Evolutionary conservation across 2,329 filamentous ascomycete genomes (phyloP).

Genomic region (Epichloe amarillans): DNA sequence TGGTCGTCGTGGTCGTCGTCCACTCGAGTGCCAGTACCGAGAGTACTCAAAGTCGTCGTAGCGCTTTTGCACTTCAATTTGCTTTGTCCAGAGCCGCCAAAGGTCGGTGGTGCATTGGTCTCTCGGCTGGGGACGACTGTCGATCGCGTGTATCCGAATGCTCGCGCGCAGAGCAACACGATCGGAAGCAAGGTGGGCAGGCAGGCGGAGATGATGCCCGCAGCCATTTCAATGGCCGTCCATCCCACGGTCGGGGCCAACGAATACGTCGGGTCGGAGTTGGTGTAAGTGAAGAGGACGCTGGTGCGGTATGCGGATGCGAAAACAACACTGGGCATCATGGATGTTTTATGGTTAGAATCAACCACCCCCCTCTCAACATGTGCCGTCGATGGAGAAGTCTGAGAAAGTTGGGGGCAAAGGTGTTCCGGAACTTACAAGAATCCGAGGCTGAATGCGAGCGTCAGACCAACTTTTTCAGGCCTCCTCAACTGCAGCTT

Average conservation of each 20-base stretch:
- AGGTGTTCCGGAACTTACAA: slow-evolving; percentile 21
- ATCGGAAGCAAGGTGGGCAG: slow-evolving; percentile 38
- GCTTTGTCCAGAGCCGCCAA: slow-evolving; percentile 10
- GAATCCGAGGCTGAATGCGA: slow-evolving; percentile 31
- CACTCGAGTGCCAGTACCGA: slow-evolving; percentile 6
- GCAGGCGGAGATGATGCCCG: slow-evolving; percentile 39
- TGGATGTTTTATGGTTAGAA: background rate
- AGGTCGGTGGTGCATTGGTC: slow-evolving; percentile 9
- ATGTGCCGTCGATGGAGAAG: background rate
- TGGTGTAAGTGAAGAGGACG: slow-evolving; percentile 30
- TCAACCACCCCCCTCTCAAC: background rate
- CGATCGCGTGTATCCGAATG: slow-evolving; percentile 25
- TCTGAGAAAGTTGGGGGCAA: background rate
- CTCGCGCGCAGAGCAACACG: slow-evolving; percentile 23
- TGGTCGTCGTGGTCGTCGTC: background rate
- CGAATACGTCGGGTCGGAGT: slow-evolving; percentile 30
- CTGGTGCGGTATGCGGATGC: slow-evolving; percentile 34
- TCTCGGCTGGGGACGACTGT: slow-evolving; percentile 14
- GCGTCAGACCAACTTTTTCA: slow-evolving; percentile 30
- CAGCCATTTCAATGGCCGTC: slow-evolving; percentile 34
- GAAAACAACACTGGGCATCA: slow-evolving; percentile 27
- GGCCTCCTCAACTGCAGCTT: slow-evolving; percentile 25
- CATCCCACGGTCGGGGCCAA: slow-evolving; percentile 32
- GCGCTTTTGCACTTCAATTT: slow-evolving; percentile 7
- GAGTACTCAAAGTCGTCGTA: slow-evolving; percentile 8